Evolutionary conservation across 257 asterid species (phyloP).

Genomic region (Petunia axillaris): DNA sequence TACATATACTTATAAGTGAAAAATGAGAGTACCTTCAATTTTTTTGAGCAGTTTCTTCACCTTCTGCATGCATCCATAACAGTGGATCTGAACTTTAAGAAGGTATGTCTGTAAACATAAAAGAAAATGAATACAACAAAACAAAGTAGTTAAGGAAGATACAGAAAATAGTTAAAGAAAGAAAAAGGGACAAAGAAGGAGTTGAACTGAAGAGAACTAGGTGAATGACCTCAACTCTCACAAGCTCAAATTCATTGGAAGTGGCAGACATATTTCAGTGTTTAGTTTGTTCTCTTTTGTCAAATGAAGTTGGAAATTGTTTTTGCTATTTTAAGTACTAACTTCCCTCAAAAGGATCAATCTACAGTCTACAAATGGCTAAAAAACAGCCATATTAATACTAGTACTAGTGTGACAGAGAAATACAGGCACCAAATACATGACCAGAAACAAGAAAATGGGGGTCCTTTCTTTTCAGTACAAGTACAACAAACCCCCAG

Average conservation of each 20-base stretch:
- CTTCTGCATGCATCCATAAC: conserved; percentile 66
- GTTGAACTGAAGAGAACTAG: background rate
- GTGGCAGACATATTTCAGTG: conserved; percentile 35
- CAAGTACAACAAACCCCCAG: conserved; percentile 18
- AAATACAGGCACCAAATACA: conserved; percentile 24
- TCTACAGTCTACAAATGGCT: background rate
- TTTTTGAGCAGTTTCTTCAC: conserved; percentile 63
- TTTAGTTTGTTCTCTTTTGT: conserved; percentile 17
- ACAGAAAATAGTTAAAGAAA: background rate
- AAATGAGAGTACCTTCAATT: conserved; percentile 51
- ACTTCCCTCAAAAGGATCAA: conserved; percentile 23
- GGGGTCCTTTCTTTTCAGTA: background rate
- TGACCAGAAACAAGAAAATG: conserved; percentile 17
- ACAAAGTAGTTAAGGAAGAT: background rate
- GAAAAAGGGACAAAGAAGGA: background rate
- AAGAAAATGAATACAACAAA: background rate
- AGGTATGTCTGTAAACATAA: conserved; percentile 47
- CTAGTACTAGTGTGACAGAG: background rate
- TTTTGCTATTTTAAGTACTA: conserved; percentile 9
- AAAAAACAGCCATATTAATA: background rate
- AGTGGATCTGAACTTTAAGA: conserved; percentile 74
- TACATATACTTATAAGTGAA: background rate
- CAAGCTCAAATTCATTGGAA: conserved; percentile 37
- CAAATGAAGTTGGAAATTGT: conserved; percentile 2
- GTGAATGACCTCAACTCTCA: conserved; percentile 43